Evolutionary conservation across 768 basidiomycete species (phyloP).

Genomic region (Melanogaster broomeanus): DNA sequence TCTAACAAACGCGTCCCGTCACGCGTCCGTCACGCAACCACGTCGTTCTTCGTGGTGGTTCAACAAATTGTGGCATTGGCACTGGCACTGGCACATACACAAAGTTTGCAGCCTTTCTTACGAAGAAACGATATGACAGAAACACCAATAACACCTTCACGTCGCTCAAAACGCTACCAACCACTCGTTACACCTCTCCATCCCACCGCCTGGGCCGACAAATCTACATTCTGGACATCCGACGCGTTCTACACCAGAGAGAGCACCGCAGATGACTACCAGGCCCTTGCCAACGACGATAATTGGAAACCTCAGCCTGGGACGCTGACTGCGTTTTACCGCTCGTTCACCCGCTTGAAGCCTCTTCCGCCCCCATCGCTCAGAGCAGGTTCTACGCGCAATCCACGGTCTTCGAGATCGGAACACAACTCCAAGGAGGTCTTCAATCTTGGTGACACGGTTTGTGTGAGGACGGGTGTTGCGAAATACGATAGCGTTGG

Average conservation of each 20-base stretch:
- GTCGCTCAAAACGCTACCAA: constrained; percentile 39
- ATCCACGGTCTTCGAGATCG: constrained; percentile 9
- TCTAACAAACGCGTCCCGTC: constrained; percentile 12
- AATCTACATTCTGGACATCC: constrained; percentile 28
- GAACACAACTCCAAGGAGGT: constrained; percentile 19
- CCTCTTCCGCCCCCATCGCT: constrained; percentile 14
- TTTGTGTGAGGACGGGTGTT: constrained; percentile 53
- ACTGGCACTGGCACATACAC: no score
- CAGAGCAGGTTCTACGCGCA: constrained; percentile 7
- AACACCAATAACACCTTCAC: constrained; percentile 31
- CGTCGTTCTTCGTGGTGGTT: constrained; percentile 14
- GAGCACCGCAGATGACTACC: constrained; percentile 27
- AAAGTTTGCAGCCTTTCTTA: no score
- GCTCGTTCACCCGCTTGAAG: constrained; percentile 27
- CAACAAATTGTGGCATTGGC: no score
- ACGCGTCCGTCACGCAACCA: constrained; percentile 16
- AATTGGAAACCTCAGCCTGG: constrained; percentile 18
- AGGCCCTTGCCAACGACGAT: constrained; percentile 27
- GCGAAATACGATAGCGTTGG: constrained; percentile 59
- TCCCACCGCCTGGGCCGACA: constrained; percentile 27
- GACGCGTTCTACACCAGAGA: constrained; percentile 22
- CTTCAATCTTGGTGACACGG: constrained; percentile 66
- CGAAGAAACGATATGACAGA: not conserved
- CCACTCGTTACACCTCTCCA: constrained; percentile 32
- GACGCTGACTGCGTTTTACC: constrained; percentile 30